Base-by-base conservation (phyloP, 768 basidiomycete genomes). In the Lanmaoa pseudosensibilis region DNA sequence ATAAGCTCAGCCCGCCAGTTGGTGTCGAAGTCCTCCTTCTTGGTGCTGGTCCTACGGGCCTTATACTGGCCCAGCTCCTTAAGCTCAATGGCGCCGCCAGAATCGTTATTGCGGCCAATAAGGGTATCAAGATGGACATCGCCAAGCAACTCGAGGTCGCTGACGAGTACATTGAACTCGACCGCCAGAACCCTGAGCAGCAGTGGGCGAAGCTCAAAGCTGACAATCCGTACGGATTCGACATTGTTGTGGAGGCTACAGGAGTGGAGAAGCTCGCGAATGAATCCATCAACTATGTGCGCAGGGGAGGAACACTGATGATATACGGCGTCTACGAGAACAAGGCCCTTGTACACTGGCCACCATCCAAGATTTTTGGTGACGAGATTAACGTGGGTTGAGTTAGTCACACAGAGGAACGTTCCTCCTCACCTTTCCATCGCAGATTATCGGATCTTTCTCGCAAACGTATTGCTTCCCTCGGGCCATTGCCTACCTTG, bases 291-390 rank as follows among this genome's bases (percentile, higher is more conserved):
- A 85, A 94, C 75, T 94, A 92, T 66, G 94, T 96, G 25, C 80
- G 91, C 34, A 76, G 91, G 30, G 91, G 91, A 16, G 91, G 90
- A 18, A 92, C 90, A 4, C 71, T 92, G 67, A 86, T 92, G 86
- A 81, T 92, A 43, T 96, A 96, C 65, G 93, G 93, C 39, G 93
- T 95, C 38, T 96, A 95, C 69, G 87, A 86, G 71, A 87, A 94
- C 74, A 85, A 86, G 58, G 93, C 91, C 2, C 78, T 81, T 21
- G 90, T 95, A 2, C 84, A 87, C 63, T 95, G 92, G 92, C 83
- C 91, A 2, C 93, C 92, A 4, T 83, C 85, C 50, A 92, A 90
- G 78, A 90, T 92, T 54, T 84, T 87, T 70, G 74, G 77, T 12
- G 85, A 90, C 65, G 88, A 90, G 67, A 89, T 90, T 59, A 77